A percentile compares a stretch with the other conserved stretches of the same genome.
Conservation (phyloP, 106 monocot genomes). For the Allium cepa region DNA sequence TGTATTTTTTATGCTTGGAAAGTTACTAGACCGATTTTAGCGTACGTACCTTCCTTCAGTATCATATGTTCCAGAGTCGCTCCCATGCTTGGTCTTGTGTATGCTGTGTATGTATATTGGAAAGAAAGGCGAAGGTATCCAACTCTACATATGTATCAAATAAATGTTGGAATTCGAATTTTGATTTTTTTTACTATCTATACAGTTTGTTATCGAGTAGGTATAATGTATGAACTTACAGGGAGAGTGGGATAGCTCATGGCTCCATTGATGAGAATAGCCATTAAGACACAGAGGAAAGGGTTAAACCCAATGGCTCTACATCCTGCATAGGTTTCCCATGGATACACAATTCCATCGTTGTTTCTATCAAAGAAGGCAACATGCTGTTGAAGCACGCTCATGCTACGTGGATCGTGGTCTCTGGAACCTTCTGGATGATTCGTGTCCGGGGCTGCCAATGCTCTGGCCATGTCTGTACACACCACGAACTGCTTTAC, state of each 20-base stretch:
- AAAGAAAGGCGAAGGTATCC: constrained; percentile 54
- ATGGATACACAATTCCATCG: constrained; percentile 80
- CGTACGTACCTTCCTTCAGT: constrained; percentile 60
- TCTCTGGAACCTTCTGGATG: constrained; percentile 31
- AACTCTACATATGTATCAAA: constrained; percentile 16
- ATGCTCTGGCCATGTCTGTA: constrained; percentile 27
- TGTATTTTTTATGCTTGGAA: background rate
- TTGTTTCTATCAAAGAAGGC: constrained; percentile 73
- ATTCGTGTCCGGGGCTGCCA: constrained; percentile 47
- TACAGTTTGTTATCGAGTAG: background rate
- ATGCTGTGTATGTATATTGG: constrained; percentile 71
- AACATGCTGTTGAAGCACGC: constrained; percentile 46
- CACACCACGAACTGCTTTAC: too few relatives aligned
- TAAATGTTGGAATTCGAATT: too few relatives aligned
- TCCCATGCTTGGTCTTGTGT: constrained; percentile 72
- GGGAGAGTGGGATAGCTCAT: constrained; percentile 66
- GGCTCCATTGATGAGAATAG: constrained; percentile 38
- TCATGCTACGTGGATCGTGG: background rate
- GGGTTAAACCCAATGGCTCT: constrained; percentile 72
- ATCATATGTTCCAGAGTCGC: constrained; percentile 75
- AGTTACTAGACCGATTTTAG: background rate
- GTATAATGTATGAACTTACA: constrained; percentile 25
- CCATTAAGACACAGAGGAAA: constrained; percentile 44
- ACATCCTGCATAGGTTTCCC: constrained; percentile 75
- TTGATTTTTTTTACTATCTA: background rate